Evolutionary conservation across 768 basidiomycete genomes (phyloP), one percentile per base, ranked within the genome.

Genomic region (Jaapia argillacea): DNA sequence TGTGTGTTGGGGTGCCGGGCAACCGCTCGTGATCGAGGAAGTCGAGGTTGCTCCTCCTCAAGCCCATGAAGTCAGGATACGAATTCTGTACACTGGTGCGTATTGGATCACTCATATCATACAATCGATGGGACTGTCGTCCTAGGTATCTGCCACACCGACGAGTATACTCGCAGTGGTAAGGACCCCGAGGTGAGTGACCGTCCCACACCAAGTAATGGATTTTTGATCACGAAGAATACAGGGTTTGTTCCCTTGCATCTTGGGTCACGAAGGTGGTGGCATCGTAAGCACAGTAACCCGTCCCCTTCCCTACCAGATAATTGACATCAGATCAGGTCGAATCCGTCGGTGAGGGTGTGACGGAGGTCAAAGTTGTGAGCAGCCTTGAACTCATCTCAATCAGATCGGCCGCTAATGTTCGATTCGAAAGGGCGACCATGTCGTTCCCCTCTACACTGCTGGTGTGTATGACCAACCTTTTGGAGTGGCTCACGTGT

Each of bases 381-480:
- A 31, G 71, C 60, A 22, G 22, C 37, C 37, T 10, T 13, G n/a
- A n/a, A n/a, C n/a, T n/a, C n/a, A n/a, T n/a, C n/a, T n/a, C n/a
- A n/a, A n/a, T n/a, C n/a, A n/a, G n/a, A n/a, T n/a, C n/a, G n/a
- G n/a, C n/a, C n/a, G n/a, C n/a, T n/a, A n/a, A n/a, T n/a, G n/a
- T n/a, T n/a, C n/a, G n/a, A n/a, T n/a, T n/a, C n/a, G n/a, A n/a
- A 40, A 75, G 73, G 96, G 94, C 20, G 94, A 99, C 61, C 94
- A 97, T 71, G 96, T 98, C 54, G 79, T 99, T 50, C 96, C 96
- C 16, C 77, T 99, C 42, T 92, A 97, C 63, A 97, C 91, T 24
- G 92, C 92, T 36, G 91, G 91, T 85, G 20, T 23, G 13, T 23
- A 13, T 45, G 7, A 28, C 23, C 7, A 31, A 20, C 26, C 38